Evolutionary conservation across 148 eudicot genomes (phyloP), one percentile per base, ranked within the genome.

Genomic region (Spergularia marina): DNA sequence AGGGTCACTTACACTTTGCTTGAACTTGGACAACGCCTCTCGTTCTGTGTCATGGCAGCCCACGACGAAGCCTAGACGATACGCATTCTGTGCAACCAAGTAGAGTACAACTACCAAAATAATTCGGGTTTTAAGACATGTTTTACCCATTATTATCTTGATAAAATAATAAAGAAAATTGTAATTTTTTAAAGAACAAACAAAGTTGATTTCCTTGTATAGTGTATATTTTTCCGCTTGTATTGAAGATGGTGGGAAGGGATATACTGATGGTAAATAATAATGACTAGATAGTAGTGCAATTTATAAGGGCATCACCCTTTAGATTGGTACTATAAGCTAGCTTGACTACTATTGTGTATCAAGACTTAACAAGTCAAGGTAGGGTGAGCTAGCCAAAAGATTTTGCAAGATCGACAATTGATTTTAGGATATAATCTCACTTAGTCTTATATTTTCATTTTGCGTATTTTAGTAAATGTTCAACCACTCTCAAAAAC

Each of bases 11-110:
- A 83, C 16, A 63, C 78, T 60, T 2, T 51, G 23, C 47, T 79
- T 83, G 36, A 83, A 49, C 30, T 62, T 30, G 30, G 21, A 15
- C 16, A 82, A 53, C 44, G 84, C 84, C 10, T 72, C 54, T 55
- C 71, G 58, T 62, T 85, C 83, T 0, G 7, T 16, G 6, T 67
- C 61, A 47, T 57, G 61, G 68, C 79, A 78, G 47, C 79, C 73
- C 60, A 65, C 9, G 4, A 13, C 72, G 9, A 65, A 64, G 15
- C 44, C 12, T 12, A 71, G 56, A n/a, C n/a, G n/a, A 12, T 7
- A 30, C 9, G 2, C 49, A 41, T 3, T 16, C 21, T 44, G 12
- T 17, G 52, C 4, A 6, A 54, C 2, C 53, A 56, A 6, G 58
- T 0, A 8, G 9, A 73, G 8, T 7, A 67, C 0, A 2, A 21